Conservation (phyloP, 2,329 filamentous ascomycete genomes). For the Huntiella bhutanensis region DNA sequence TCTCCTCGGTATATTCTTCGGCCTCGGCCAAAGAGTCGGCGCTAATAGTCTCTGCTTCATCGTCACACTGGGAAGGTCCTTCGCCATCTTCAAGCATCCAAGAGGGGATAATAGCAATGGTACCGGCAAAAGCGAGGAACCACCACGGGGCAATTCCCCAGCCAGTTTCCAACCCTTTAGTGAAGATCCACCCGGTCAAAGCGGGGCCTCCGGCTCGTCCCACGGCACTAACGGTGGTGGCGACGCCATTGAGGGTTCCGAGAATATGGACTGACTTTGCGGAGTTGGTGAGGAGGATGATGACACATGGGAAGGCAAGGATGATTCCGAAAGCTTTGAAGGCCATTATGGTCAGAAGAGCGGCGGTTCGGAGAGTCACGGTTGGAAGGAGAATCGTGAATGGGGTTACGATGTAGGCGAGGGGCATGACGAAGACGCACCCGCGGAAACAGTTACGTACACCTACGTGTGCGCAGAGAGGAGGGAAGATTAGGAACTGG, state of each 20-base stretch:
- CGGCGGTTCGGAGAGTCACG: slow-evolving; percentile 31
- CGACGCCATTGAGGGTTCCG: slow-evolving; percentile 79
- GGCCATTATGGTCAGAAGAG: slow-evolving; percentile 50
- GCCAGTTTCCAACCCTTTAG: slow-evolving; percentile 53
- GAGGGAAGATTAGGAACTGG: slow-evolving; percentile 75
- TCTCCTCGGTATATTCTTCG: slow-evolving; percentile 7
- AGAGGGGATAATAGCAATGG: slow-evolving; percentile 50
- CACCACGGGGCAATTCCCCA: slow-evolving; percentile 71
- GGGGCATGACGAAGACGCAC: slow-evolving; percentile 48
- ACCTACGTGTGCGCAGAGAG: slow-evolving; percentile 52
- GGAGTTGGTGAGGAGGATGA: slow-evolving; percentile 80
- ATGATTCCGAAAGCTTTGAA: slow-evolving; percentile 59
- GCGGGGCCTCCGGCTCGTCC: slow-evolving; percentile 67
- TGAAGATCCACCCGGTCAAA: slow-evolving; percentile 52
- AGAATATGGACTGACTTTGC: slow-evolving; percentile 57
- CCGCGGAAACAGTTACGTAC: slow-evolving; percentile 53
- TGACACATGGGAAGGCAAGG: slow-evolving; percentile 74
- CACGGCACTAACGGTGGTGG: slow-evolving; percentile 63
- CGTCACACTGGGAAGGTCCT: slow-evolving; percentile 31
- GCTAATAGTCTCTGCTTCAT: slow-evolving; percentile 16
- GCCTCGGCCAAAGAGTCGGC: slow-evolving; percentile 7
- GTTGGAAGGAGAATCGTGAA: slow-evolving; percentile 50
- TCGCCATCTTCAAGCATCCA: slow-evolving; percentile 59
- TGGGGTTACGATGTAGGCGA: slow-evolving; percentile 65
- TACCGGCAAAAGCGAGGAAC: slow-evolving; percentile 45